A percentile compares a stretch with the other conserved stretches of the same genome.
Conservation (phyloP, 1,284 basidiomycete genomes). For the Puccinia novopanici region DNA sequence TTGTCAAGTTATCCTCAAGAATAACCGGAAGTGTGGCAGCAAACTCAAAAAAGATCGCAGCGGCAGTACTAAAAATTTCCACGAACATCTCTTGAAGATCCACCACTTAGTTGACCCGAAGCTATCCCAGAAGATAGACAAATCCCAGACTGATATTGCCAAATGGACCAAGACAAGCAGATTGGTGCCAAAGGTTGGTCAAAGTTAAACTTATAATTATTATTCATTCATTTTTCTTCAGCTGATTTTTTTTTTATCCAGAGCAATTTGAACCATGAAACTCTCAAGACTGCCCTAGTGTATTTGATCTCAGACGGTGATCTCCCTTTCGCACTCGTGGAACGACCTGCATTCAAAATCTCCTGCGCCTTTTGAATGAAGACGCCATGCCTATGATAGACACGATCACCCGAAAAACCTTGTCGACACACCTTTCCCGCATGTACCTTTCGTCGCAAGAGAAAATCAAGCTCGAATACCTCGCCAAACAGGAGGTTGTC, state of each 20-base stretch:
- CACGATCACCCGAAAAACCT: background rate
- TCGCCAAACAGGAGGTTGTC: background rate
- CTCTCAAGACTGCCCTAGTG: background rate
- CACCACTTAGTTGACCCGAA: background rate
- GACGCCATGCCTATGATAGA: background rate
- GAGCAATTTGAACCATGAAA: background rate
- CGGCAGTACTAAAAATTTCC: conserved; percentile 1
- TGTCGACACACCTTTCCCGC: background rate
- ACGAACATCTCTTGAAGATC: background rate
- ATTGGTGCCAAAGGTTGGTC: background rate
- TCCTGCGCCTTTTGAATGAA: background rate
- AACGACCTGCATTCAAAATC: background rate
- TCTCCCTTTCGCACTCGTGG: background rate
- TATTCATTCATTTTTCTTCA: too few species aligned
- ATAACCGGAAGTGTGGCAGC: background rate
- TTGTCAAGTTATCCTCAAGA: background rate
- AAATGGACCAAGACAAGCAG: too few species aligned
- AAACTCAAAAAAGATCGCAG: background rate
- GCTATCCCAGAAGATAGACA: background rate
- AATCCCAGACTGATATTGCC: background rate
- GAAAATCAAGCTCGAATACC: background rate
- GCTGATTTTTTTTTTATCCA: background rate
- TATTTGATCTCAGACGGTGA: background rate
- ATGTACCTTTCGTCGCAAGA: too few species aligned
- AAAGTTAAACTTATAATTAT: background rate